These are phyloP conservation scores for Blastocystis sp. DNA, from an alignment of 352 stramenopile genomes.

Conservation along the genomic window DNA sequence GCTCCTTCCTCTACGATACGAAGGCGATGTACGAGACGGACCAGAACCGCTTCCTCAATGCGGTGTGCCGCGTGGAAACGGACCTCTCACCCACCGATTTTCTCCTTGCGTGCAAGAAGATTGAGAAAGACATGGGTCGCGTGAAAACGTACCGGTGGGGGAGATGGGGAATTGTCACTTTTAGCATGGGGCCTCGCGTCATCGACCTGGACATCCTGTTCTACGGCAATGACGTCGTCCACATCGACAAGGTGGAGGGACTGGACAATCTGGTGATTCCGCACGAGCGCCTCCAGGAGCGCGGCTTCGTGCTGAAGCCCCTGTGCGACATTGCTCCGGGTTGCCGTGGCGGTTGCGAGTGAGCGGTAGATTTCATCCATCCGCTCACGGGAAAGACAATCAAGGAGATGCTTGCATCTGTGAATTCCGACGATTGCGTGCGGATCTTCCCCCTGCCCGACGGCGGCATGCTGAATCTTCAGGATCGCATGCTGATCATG, in stretches of 20 bases:
- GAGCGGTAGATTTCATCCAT: constrained; percentile 52
- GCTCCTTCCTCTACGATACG: constrained; percentile 87
- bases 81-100: constrained; percentile 78
- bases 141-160: constrained; percentile 72
- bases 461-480: constrained; percentile 5
- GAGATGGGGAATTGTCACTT: constrained; percentile 73
- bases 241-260: constrained; percentile 76
- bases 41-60: constrained; percentile 90
- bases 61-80: constrained; percentile 83
- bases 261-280: constrained; percentile 81
- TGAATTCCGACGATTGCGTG: background rate
- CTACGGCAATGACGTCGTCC: constrained; percentile 80
- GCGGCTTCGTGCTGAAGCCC: constrained; percentile 93
- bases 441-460: constrained; percentile 14
- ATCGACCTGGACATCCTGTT: constrained; percentile 93
- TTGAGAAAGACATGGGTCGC: constrained; percentile 84
- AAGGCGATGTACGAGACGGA: constrained; percentile 88
- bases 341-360: constrained; percentile 60
- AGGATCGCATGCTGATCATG: constrained; percentile 83
- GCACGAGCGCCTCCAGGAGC: constrained; percentile 86
- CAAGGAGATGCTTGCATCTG: constrained; percentile 22
- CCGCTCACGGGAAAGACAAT: constrained; percentile 37
- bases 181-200: constrained; percentile 83
- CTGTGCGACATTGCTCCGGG: constrained; percentile 85
- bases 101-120: constrained; percentile 78